Evolutionary conservation across 345 rosid genomes (phyloP).

Genomic region (Lagerstroemia speciosa): DNA sequence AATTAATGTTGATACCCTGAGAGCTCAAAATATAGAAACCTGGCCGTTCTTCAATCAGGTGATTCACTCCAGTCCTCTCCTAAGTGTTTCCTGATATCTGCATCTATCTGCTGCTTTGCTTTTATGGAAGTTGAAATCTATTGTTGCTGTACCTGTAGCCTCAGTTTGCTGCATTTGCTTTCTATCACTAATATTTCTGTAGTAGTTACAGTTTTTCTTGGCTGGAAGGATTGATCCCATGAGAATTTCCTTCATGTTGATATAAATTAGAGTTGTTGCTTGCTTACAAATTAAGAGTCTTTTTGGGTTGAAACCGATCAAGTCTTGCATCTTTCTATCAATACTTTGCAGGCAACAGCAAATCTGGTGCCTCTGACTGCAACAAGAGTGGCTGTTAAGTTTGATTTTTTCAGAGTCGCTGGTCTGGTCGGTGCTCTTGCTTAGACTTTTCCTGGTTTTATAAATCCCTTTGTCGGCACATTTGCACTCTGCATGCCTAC

Average conservation of each 20-base stretch:
- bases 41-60: slow-evolving; percentile 92
- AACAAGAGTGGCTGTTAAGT: slow-evolving; percentile 73
- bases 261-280: background rate
- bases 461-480: background rate
- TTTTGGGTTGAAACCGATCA: background rate
- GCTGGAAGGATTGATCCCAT: background rate
- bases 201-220: background rate
- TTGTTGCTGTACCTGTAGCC: background rate
- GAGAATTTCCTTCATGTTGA: background rate
- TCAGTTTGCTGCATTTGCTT: background rate
- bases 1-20: slow-evolving; percentile 64
- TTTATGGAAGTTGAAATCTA: background rate
- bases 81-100: background rate
- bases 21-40: slow-evolving; percentile 87
- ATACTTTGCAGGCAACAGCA: slow-evolving; percentile 57
- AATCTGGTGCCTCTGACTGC: slow-evolving; percentile 66
- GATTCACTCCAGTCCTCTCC: background rate
- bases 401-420: slow-evolving; percentile 59
- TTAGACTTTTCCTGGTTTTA: background rate
- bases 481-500: background rate
- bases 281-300: background rate
- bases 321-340: background rate
- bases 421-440: slow-evolving; percentile 50
- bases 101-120: background rate
- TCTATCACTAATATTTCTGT: background rate